These are phyloP conservation scores for Saccharomyces pastorianus DNA, from an alignment of 1,139 yeast species.

Conservation along the genomic window DNA sequence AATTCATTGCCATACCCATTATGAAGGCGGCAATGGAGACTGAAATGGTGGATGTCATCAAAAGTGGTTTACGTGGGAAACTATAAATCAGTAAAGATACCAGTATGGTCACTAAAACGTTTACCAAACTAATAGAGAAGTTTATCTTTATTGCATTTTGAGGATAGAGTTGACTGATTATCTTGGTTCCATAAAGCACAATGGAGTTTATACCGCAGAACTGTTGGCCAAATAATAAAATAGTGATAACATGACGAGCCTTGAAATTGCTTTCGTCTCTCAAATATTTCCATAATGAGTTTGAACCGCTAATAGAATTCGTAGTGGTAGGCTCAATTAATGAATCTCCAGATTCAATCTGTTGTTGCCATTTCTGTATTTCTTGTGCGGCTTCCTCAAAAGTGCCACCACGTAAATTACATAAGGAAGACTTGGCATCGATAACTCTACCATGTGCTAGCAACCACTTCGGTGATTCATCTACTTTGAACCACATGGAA, in stretches of 20 bases:
- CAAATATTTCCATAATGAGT: constrained; percentile 38
- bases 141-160: constrained; percentile 60
- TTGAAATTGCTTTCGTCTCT: constrained; percentile 43
- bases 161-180: constrained; percentile 59
- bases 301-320: constrained; percentile 2
- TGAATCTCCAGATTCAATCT: not conserved
- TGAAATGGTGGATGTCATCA: constrained; percentile 52
- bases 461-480: constrained; percentile 85
- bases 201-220: constrained; percentile 88
- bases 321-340: not conserved
- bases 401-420: constrained; percentile 29
- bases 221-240: constrained; percentile 77
- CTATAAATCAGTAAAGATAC: constrained; percentile 68
- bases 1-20: constrained; percentile 58
- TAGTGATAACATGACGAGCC: constrained; percentile 59
- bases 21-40: constrained; percentile 61
- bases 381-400: constrained; percentile 27
- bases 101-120: constrained; percentile 60
- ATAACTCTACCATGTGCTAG: constrained; percentile 32
- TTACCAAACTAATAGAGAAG: constrained; percentile 62
- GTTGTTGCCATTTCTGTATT: constrained; percentile 24
- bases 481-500: constrained; percentile 39
- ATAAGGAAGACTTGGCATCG: constrained; percentile 34
- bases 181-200: constrained; percentile 83
- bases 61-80: constrained; percentile 67